Evolutionary conservation across 2,329 filamentous ascomycete species (phyloP).

Genomic region (Bipolaris gigantea): DNA sequence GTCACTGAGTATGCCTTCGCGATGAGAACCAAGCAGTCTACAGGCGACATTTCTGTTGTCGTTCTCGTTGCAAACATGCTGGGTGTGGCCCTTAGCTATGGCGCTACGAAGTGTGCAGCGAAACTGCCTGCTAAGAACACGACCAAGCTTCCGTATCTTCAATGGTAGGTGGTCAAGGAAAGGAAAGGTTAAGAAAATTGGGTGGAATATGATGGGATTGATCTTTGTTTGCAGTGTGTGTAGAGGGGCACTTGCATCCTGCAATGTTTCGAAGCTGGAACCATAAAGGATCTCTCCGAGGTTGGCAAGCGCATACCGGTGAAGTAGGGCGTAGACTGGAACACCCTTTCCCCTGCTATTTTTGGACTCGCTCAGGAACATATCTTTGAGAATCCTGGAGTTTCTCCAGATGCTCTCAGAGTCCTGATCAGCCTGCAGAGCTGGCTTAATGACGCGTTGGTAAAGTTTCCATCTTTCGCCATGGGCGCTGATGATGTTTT

Average conservation of each 20-base stretch:
- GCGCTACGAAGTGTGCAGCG: constrained; percentile 23
- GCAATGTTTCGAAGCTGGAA: constrained; percentile 31
- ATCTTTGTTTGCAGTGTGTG: constrained; percentile 29
- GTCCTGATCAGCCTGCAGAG: constrained; percentile 33
- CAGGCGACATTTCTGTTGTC: constrained; percentile 24
- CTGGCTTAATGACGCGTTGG: constrained; percentile 35
- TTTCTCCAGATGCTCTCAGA: constrained; percentile 28
- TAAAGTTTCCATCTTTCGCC: constrained; percentile 39
- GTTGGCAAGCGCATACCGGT: constrained; percentile 46
- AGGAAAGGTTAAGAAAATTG: constrained; percentile 33
- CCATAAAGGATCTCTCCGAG: constrained; percentile 39
- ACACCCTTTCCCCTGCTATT: constrained; percentile 24
- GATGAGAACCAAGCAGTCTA: constrained; percentile 25
- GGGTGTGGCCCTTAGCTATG: constrained; percentile 29
- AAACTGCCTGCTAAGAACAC: constrained; percentile 24
- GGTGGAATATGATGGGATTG: constrained; percentile 33
- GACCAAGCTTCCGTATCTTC: constrained; percentile 24
- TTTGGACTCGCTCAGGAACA: constrained; percentile 37
- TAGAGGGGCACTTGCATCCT: constrained; percentile 23
- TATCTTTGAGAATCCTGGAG: constrained; percentile 24
- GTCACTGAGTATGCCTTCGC: constrained; percentile 25
- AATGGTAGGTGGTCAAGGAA: constrained; percentile 28
- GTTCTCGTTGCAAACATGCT: constrained; percentile 29
- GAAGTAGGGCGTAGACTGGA: constrained; percentile 38
- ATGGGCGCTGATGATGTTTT: constrained; percentile 41